phyloP scores from a whole-genome alignment of 495 filamentous ascomycete species.

The Aspergillus diversus region DNA sequence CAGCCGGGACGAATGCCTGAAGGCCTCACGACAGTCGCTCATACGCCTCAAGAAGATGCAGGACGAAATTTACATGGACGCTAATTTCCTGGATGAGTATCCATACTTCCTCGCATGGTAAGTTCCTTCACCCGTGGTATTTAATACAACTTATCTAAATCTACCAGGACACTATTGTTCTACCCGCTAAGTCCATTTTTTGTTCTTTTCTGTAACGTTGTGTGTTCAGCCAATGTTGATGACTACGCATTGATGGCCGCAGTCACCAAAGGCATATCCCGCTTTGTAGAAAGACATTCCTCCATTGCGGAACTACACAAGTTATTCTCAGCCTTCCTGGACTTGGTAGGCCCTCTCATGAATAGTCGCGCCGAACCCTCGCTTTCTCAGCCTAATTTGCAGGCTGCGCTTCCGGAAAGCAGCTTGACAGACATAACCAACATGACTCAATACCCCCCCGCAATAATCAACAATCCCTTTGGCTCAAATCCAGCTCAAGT shows the following conservation, averaged over 20 bases:
- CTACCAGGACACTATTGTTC: slow-evolving; percentile 32
- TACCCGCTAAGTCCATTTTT: slow-evolving; percentile 39
- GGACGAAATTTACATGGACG: slow-evolving; percentile 24
- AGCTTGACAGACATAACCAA: background rate
- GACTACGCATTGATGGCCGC: slow-evolving; percentile 37
- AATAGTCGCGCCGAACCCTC: slow-evolving; percentile 12
- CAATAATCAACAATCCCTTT: background rate
- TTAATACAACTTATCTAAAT: slow-evolving; percentile 4
- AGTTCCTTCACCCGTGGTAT: background rate
- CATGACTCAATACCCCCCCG: background rate
- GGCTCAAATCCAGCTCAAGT: background rate
- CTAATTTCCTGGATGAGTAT: slow-evolving; percentile 29
- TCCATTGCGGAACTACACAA: slow-evolving; percentile 34
- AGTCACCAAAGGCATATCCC: slow-evolving; percentile 32
- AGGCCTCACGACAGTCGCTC: slow-evolving; percentile 31
- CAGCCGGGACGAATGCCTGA: slow-evolving; percentile 35
- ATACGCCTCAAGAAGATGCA: slow-evolving; percentile 30
- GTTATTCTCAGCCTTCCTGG: slow-evolving; percentile 36
- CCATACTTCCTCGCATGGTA: slow-evolving; percentile 40
- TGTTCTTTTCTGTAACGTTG: slow-evolving; percentile 39
- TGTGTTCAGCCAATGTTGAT: slow-evolving; percentile 34
- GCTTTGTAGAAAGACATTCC: slow-evolving; percentile 29
- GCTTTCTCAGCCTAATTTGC: background rate
- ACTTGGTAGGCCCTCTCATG: slow-evolving; percentile 18
- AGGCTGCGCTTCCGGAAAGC: background rate